Evolutionary conservation across 202 grass and related monocot genomes (phyloP).

Genomic region (Sporobolus alterniflorus): DNA sequence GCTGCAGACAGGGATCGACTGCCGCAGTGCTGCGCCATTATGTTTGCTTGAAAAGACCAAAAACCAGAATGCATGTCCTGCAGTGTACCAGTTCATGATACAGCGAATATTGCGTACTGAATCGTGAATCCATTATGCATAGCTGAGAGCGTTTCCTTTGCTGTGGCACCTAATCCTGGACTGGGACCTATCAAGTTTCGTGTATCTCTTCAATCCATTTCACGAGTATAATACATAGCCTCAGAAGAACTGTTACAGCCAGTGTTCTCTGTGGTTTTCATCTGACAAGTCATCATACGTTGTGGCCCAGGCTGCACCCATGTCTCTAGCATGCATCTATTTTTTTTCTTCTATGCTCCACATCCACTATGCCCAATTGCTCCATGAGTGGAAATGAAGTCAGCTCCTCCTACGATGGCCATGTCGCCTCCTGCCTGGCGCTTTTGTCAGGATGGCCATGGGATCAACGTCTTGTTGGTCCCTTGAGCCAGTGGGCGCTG

Average conservation of each 20-base stretch:
- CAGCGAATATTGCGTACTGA: not conserved
- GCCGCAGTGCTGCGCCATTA: too few relatives aligned
- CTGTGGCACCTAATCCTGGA: not conserved
- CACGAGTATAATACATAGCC: not conserved
- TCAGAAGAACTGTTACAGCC: not conserved
- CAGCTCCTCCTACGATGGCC: constrained; percentile 52
- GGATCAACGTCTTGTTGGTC: constrained; percentile 46
- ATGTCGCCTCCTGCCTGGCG: constrained; percentile 63
- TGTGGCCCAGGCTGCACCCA: constrained; percentile 1
- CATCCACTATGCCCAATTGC: not conserved
- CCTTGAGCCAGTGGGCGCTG: constrained; percentile 12
- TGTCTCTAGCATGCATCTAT: constrained; percentile 33
- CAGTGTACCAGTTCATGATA: not conserved
- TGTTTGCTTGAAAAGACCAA: not conserved
- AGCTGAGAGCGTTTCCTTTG: not conserved
- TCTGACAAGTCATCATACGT: not conserved
- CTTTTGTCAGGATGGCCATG: constrained; percentile 65
- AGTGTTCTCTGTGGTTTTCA: not conserved
- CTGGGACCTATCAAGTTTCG: not conserved
- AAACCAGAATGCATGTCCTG: too few relatives aligned
- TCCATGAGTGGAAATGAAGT: constrained; percentile 9
- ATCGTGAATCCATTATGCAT: not conserved
- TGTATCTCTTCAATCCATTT: not conserved
- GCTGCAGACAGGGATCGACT: not conserved
- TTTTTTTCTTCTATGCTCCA: constrained; percentile 20